A percentile compares a stretch with the other conserved stretches of the same genome.
Conservation (phyloP, 306 rosid genomes). For the Urtica urens region DNA sequence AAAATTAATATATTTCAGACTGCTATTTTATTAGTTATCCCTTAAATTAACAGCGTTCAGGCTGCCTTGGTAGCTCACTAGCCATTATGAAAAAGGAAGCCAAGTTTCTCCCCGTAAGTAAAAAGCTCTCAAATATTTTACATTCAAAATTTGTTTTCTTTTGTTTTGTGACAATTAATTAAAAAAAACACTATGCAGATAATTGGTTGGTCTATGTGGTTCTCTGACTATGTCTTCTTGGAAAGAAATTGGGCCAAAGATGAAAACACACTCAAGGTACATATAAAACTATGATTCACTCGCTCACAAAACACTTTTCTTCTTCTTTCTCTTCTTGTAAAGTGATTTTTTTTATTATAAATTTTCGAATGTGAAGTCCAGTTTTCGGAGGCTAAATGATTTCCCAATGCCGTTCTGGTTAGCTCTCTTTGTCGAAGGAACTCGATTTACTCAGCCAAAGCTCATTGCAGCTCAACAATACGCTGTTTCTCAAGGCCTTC, state of each 20-base stretch:
- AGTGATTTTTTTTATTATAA: constrained; percentile 1
- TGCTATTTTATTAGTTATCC: too few species aligned
- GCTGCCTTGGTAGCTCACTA: constrained; percentile 77
- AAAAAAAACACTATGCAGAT: constrained; percentile 29
- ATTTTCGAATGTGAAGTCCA: constrained; percentile 40
- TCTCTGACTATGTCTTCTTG: constrained; percentile 63
- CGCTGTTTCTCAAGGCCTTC: constrained; percentile 73
- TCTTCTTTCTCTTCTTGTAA: background rate
- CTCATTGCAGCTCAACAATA: constrained; percentile 61
- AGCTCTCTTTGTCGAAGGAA: constrained; percentile 90
- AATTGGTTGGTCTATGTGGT: constrained; percentile 99
- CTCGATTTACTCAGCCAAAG: constrained; percentile 70
- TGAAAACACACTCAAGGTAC: constrained; percentile 52
- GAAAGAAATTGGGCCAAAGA: constrained; percentile 77
- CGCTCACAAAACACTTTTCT: background rate
- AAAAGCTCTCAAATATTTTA: constrained; percentile 18
- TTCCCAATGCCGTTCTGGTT: constrained; percentile 72
- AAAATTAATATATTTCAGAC: too few species aligned
- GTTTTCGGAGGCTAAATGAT: constrained; percentile 42
- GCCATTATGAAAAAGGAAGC: constrained; percentile 74
- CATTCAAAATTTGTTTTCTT: background rate
- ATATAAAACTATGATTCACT: background rate
- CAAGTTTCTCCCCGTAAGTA: constrained; percentile 65
- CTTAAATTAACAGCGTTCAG: constrained; percentile 41
- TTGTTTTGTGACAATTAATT: background rate